Base-by-base conservation (phyloP, 139 green algal genomes). In the Tetradesmus lagerheimii region DNA sequence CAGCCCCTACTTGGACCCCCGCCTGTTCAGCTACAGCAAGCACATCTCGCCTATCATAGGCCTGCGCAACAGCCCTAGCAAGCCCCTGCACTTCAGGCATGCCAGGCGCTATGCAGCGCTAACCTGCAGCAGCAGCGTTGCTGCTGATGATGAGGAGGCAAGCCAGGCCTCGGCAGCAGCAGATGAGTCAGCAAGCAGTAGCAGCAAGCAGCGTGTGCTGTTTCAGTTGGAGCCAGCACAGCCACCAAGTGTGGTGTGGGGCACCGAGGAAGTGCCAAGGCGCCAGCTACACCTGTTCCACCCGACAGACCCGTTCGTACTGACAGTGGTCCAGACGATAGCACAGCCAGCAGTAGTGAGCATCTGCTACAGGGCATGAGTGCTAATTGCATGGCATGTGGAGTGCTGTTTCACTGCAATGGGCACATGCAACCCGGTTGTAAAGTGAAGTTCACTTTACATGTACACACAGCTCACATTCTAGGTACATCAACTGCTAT, bases 271-370 rank as follows among this genome's bases (percentile, higher is more conserved):
- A 41, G 87, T 91, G 31, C 37, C 77, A 4, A 29, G 87, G 77
- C 38, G 79, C 23, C 50, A 82, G 78, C 78, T 91, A 78, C 87
- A 80, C 27, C 77, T 91, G 77, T 91, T 91, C 82, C 87, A 91
- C 39, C 87, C 87, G 25, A 64, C 34, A 37, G 87, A 91, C 50
- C 87, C 87, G 16, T 91, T 91, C 82, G 78, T 85, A 1, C 50
- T 85, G 76, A 81, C 62, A 12, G 87, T 91, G 39, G 87, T 91
- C 53, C 87, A 91, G 78, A 80, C 87, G 9, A 67, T 87, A 45
- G 62, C 57, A 18, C 57, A 81, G 78, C 87, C 53, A 16, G 85
- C 85, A 50, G 71, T 27, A 15, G 20, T 89, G 4, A 83, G 45
- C 71, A 89, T 89, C 29, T 84, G 20, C 25, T 64, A 84, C 45